phyloP scores from a whole-genome alignment of 2,329 filamentous ascomycete genomes.

The Fusarium goolgardi region DNA sequence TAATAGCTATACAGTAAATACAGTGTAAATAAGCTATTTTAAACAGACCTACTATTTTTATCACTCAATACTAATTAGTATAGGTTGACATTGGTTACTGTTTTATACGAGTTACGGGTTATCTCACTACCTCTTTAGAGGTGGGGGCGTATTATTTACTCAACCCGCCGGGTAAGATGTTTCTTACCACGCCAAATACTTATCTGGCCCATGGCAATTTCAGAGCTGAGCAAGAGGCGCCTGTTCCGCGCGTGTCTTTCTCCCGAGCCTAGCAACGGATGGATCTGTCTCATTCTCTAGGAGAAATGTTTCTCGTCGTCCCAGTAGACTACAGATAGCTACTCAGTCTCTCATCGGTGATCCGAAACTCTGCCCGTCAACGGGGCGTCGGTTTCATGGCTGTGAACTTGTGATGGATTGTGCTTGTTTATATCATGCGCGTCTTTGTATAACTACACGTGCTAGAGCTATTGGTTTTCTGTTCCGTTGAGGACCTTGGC shows the following conservation, averaged over 20 bases:
- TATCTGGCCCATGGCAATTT: constrained; percentile 37
- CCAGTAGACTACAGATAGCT: not conserved
- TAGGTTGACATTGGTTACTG: too few relatives aligned
- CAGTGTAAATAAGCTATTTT: too few relatives aligned
- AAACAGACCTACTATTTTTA: too few relatives aligned
- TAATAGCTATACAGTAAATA: too few relatives aligned
- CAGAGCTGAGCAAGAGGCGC: constrained; percentile 26
- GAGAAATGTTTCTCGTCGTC: not conserved
- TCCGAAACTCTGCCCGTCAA: not conserved
- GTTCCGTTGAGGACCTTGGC: constrained; percentile 22
- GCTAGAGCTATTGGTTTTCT: constrained; percentile 36
- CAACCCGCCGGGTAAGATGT: too few relatives aligned
- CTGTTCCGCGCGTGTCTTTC: not conserved
- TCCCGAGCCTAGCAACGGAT: not conserved
- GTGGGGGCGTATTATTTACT: too few relatives aligned
- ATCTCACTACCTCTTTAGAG: too few relatives aligned
- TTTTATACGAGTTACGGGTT: too few relatives aligned
- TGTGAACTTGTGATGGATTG: constrained; percentile 16
- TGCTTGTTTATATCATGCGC: not conserved
- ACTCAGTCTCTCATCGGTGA: not conserved
- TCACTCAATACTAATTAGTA: too few relatives aligned
- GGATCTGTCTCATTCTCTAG: not conserved
- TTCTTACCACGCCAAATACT: constrained; percentile 18
- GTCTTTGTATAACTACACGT: constrained; percentile 21
- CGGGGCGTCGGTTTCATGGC: constrained; percentile 7